A percentile compares a stretch with the other conserved stretches of the same genome.
Conservation (phyloP, 345 rosid genomes). For the Sapria himalayana region DNA sequence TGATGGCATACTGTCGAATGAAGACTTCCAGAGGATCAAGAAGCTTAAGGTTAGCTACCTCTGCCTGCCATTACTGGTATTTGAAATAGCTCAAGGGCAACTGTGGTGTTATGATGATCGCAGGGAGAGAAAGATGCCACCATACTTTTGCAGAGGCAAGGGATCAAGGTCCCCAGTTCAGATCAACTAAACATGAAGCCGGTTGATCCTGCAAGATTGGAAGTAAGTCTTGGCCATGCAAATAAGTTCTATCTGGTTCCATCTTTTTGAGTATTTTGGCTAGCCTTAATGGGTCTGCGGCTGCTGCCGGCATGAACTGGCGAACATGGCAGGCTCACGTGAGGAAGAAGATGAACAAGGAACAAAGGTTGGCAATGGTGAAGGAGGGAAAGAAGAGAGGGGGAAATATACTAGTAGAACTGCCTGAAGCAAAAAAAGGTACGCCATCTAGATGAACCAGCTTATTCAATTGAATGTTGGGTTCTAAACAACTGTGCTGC, state of each 20-base stretch:
- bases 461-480: no score
- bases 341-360: slow-evolving; percentile 51
- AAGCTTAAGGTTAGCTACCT: slow-evolving; percentile 51
- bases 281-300: no score
- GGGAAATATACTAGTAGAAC: slow-evolving; percentile 47
- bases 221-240: slow-evolving; percentile 57
- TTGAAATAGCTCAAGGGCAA: no score
- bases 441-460: no score
- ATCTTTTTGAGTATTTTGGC: no score
- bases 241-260: no score
- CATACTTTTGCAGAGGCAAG: slow-evolving; percentile 48
- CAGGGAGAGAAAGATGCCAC: slow-evolving; percentile 66
- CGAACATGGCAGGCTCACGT: slow-evolving; percentile 96
- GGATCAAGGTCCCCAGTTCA: slow-evolving; percentile 52
- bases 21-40: slow-evolving; percentile 73
- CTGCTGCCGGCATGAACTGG: no score
- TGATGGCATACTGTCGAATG: slow-evolving; percentile 82
- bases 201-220: slow-evolving; percentile 76
- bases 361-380: slow-evolving; percentile 55
- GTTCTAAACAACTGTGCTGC: no score
- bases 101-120: no score
- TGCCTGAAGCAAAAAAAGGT: slow-evolving; percentile 86
- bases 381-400: slow-evolving; percentile 80
- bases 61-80: no score
- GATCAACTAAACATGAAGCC: slow-evolving; percentile 60